phyloP scores from a whole-genome alignment of 257 asterid genomes.

The Fraxinus pennsylvanica region DNA sequence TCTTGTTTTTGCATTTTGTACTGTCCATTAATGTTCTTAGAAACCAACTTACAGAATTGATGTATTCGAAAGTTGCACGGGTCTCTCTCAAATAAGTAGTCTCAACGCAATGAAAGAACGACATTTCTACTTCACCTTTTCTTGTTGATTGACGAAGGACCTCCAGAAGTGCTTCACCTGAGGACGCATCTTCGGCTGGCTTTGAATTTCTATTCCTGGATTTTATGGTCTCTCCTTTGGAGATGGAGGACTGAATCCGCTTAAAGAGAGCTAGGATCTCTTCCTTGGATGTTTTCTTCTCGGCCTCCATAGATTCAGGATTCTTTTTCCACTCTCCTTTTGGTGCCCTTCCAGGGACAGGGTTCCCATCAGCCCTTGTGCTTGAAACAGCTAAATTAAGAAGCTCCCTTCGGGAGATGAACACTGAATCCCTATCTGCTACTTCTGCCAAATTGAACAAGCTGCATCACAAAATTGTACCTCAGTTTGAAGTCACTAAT shows the following conservation, averaged over 20 bases:
- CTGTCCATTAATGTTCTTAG: background rate
- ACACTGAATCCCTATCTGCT: slow-evolving; percentile 32
- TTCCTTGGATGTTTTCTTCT: slow-evolving; percentile 47
- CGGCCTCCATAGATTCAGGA: slow-evolving; percentile 32
- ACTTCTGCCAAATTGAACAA: slow-evolving; percentile 89
- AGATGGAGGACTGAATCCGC: slow-evolving; percentile 61
- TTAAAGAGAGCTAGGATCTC: slow-evolving; percentile 72
- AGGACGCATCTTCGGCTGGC: slow-evolving; percentile 42
- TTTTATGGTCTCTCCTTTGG: slow-evolving; percentile 45
- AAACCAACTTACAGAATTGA: background rate
- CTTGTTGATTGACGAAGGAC: slow-evolving; percentile 58
- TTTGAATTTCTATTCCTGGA: slow-evolving; percentile 46
- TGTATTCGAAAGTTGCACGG: background rate
- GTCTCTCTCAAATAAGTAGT: background rate
- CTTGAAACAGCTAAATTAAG: slow-evolving; percentile 24
- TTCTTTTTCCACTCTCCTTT: slow-evolving; percentile 32
- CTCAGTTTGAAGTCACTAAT: slow-evolving; percentile 45
- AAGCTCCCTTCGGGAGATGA: slow-evolving; percentile 22
- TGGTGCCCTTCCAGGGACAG: slow-evolving; percentile 32
- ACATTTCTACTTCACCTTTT: slow-evolving; percentile 40
- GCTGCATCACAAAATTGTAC: slow-evolving; percentile 82
- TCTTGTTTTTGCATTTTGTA: background rate
- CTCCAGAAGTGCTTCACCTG: slow-evolving; percentile 57
- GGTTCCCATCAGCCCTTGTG: slow-evolving; percentile 45
- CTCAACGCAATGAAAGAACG: slow-evolving; percentile 1